phyloP scores from a whole-genome alignment of 192 early-diverging fungal genomes.

The Coemansia sp. region DNA sequence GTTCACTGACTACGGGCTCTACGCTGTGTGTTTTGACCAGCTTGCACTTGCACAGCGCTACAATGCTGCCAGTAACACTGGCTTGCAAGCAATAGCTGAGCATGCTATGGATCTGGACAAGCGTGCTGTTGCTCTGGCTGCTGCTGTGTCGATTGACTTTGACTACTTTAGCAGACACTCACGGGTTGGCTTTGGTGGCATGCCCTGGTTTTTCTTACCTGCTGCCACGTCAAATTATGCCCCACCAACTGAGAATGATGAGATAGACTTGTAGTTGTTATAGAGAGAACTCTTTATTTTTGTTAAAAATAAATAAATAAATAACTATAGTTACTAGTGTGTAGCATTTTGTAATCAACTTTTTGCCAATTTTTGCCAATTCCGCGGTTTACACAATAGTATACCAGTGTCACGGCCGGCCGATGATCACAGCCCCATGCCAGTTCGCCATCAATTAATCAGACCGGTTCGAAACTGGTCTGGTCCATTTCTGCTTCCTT shows the following conservation, averaged over 20 bases:
- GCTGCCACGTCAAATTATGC: not conserved
- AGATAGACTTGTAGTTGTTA: not conserved
- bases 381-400: too few species aligned
- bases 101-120: conserved; percentile 70
- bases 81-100: conserved; percentile 23
- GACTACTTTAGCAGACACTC: conserved; percentile 86
- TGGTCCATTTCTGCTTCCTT: too few species aligned
- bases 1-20: conserved; percentile 85
- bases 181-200: conserved; percentile 23
- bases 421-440: too few species aligned
- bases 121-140: conserved; percentile 75
- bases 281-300: not conserved
- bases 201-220: not conserved
- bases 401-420: too few species aligned
- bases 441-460: too few species aligned
- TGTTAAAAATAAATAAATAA: not conserved
- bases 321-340: too few species aligned
- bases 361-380: too few species aligned
- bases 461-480: too few species aligned
- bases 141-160: conserved; percentile 83
- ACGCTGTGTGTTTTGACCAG: conserved; percentile 72
- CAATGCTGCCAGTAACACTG: conserved; percentile 6
- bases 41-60: conserved; percentile 15
- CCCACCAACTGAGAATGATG: not conserved
- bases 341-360: too few species aligned